Percentiles rank a stretch among this genome's conserved stretches.
Evolutionary conservation across 495 filamentous ascomycete species (phyloP).

Genomic region (Podospora anserina): DNA sequence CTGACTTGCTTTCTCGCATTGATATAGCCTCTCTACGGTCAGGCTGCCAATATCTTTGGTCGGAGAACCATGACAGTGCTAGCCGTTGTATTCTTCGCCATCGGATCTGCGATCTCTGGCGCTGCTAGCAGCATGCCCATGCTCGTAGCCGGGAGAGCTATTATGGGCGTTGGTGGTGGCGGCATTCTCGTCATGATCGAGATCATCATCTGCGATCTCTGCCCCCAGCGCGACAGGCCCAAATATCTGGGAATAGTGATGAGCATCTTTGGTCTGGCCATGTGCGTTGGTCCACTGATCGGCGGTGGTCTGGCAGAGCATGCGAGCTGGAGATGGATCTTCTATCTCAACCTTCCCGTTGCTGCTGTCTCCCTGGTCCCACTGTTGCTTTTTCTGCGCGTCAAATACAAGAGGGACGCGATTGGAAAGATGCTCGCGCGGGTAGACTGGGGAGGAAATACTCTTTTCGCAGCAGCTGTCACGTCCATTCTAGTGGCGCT

Average conservation of each 20-base stretch:
- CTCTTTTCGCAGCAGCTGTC: conserved; percentile 27
- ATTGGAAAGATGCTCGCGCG: conserved; percentile 23
- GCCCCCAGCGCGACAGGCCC: conserved; percentile 61
- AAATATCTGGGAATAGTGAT: conserved; percentile 40
- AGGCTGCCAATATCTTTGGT: conserved; percentile 25
- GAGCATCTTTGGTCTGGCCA: conserved; percentile 61
- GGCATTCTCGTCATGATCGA: conserved; percentile 69
- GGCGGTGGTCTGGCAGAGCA: conserved; percentile 64
- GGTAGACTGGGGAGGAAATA: conserved; percentile 35
- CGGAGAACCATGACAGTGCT: conserved; percentile 15
- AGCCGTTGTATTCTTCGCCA: conserved; percentile 36
- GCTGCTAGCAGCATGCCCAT: conserved; percentile 42
- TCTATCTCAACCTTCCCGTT: conserved; percentile 39
- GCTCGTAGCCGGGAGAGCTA: conserved; percentile 67
- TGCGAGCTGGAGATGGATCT: conserved; percentile 38
- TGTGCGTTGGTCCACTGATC: conserved; percentile 66
- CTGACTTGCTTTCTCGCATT: neutral
- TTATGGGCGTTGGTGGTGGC: conserved; percentile 76
- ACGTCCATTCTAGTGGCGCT: conserved; percentile 31
- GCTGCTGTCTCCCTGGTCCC: conserved; percentile 26
- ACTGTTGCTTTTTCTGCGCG: conserved; percentile 33
- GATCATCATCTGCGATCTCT: conserved; percentile 66
- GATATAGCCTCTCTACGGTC: conserved; percentile 18
- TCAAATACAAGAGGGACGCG: conserved; percentile 24
- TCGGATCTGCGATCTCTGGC: conserved; percentile 44